phyloP scores from a whole-genome alignment of 192 early-diverging fungal species.

The Backusella parvicylindrica region DNA sequence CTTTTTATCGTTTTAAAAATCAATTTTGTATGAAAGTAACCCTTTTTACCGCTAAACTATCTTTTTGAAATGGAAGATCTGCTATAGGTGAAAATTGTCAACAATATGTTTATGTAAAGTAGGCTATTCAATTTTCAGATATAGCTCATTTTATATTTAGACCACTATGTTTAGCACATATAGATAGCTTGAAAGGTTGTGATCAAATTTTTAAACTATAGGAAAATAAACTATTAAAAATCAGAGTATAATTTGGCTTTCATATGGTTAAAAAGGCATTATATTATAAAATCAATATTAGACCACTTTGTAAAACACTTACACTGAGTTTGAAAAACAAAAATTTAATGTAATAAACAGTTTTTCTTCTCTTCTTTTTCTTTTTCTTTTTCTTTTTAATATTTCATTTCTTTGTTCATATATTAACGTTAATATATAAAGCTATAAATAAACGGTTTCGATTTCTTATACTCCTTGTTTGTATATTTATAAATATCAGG shows the following conservation, averaged over 20 bases:
- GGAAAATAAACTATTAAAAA: not conserved
- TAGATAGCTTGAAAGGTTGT: not conserved
- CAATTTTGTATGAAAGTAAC: too few relatives aligned
- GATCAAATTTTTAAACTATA: not conserved
- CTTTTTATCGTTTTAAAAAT: not conserved
- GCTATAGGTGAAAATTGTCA: not conserved
- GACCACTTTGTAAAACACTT: not conserved
- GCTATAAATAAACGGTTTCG: not conserved
- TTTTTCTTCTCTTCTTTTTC: not conserved
- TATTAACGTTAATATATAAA: not conserved
- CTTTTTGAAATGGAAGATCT: not conserved
- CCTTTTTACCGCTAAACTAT: not conserved
- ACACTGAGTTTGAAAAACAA: not conserved
- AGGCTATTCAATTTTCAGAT: not conserved
- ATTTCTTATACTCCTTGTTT: not conserved
- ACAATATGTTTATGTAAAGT: not conserved
- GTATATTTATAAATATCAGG: not conserved
- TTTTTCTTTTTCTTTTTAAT: slow-evolving; percentile 11
- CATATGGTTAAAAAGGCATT: not conserved
- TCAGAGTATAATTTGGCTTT: not conserved
- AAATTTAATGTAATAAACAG: not conserved
- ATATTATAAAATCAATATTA: not conserved
- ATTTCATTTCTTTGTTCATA: slow-evolving; percentile 5
- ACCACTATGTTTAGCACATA: not conserved
- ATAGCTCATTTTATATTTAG: not conserved